Percentiles rank a stretch among this genome's conserved stretches.
These are phyloP conservation scores for Globisporangium recalcitrans DNA, from an alignment of 352 stramenopile genomes.

Conservation along the genomic window DNA sequence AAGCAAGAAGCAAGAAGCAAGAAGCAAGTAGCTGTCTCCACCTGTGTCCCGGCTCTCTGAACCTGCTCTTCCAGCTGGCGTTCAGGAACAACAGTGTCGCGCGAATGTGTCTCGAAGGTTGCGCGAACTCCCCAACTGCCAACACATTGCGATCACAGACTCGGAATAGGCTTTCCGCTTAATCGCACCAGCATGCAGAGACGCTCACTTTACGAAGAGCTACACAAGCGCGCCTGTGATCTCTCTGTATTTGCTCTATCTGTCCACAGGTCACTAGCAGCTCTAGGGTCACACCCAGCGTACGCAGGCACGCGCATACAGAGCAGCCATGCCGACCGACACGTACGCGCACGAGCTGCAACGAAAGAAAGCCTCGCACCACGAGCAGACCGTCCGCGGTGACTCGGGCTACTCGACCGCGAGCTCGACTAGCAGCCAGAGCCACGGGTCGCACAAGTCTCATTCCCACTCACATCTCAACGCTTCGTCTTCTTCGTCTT, in stretches of 20 bases:
- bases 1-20: not conserved
- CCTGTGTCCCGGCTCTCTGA: not conserved
- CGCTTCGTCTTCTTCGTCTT: slow-evolving; percentile 5
- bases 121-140: not conserved
- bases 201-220: slow-evolving; percentile 6
- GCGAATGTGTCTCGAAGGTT: not conserved
- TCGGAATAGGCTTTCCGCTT: not conserved
- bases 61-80: slow-evolving; percentile 6
- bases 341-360: slow-evolving; percentile 7
- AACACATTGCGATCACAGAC: not conserved
- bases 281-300: not conserved
- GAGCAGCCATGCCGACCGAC: slow-evolving; percentile 8
- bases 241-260: not conserved
- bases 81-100: not conserved
- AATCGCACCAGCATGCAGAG: not conserved
- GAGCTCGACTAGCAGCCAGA: slow-evolving; percentile 8
- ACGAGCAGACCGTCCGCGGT: slow-evolving; percentile 3
- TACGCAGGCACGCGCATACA: not conserved
- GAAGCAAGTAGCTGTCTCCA: not conserved
- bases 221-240: not conserved
- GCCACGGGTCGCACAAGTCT: slow-evolving; percentile 7
- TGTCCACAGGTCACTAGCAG: not conserved
- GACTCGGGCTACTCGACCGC: slow-evolving; percentile 5
- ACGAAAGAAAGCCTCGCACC: not conserved
- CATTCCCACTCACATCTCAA: not conserved